Evolutionary conservation across 2,329 filamentous ascomycete genomes (phyloP), one percentile per base, ranked within the genome.

Genomic region (Apiospora hydei): DNA sequence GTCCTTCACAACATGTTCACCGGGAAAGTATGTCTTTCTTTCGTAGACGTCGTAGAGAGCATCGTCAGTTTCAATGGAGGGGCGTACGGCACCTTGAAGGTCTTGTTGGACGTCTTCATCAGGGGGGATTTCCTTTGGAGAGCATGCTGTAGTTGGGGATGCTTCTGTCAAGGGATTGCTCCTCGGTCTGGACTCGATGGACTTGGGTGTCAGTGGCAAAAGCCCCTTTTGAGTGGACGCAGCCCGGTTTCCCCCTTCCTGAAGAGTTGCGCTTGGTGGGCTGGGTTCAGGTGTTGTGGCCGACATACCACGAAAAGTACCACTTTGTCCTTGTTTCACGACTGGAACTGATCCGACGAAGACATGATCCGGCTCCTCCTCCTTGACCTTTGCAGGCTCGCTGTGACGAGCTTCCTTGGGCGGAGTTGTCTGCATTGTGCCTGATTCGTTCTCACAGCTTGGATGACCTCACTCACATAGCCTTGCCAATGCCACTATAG

Each of bases 31-130:
- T 11, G 11, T 1, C 18, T 64, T 10, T 3, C 18, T 64, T 10
- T n/a, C 18, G 30, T 41, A 13, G 21, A 24, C 18, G 53, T 11
- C 30, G 30, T 21, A 10, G 13, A 10, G 30, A 61, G 3, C 21
- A n/a, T 41, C 30, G 34, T 64, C 34, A 41, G 18, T n/a, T 41
- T 64, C 57, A 24, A 64, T 64, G 41, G 57, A 64, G 57, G 57
- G 4, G n/a, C 57, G 57, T 41, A 64, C 34, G 34, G 18, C 21
- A 41, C 18, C 57, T n/a, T n/a, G 30, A 4, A 64, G 21, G n/a
- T 41, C 34, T 41, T 41, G 57, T 6, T 64, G 34, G 14, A 41
- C 7, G 18, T n/a, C 57, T 41, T 41, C 34, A 10, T 18, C 57
- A 13, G 34, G 2, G 30, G 10, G 3, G 34, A 3, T n/a, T 24